phyloP scores from a whole-genome alignment of 23 red algal species.

The Agarophyton chilense region DNA sequence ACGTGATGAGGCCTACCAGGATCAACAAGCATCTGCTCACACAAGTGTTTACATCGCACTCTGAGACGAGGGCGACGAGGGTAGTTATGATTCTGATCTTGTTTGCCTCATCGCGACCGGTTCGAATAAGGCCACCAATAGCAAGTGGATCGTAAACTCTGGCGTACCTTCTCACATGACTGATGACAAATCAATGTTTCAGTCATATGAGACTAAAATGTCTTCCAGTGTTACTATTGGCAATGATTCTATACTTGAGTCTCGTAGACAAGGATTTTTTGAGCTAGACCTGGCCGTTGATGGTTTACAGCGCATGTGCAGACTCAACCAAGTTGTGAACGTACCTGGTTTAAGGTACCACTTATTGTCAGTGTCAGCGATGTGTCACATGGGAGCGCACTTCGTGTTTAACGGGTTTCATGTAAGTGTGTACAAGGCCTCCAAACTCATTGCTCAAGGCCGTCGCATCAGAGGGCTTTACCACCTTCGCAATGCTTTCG shows the following conservation, averaged over 20 bases:
- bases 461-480: background rate
- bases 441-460: background rate
- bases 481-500: background rate
- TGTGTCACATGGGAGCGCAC: too few relatives aligned
- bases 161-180: slow-evolving; percentile 25
- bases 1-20: background rate
- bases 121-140: background rate
- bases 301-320: background rate
- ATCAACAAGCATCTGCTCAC: background rate
- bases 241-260: slow-evolving; percentile 15
- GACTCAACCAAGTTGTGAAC: background rate
- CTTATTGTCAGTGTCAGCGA: too few relatives aligned
- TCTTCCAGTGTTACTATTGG: background rate
- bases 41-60: background rate
- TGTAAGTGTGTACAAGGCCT: background rate
- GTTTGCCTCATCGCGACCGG: background rate
- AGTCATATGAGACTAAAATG: background rate
- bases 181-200: slow-evolving; percentile 30
- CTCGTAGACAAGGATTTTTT: background rate
- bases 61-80: background rate
- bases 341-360: background rate
- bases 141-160: slow-evolving; percentile 36
- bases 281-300: background rate
- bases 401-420: background rate
- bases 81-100: background rate